Base-by-base conservation (phyloP, 2,329 filamentous ascomycete species). In the Kalmusia sp. region DNA sequence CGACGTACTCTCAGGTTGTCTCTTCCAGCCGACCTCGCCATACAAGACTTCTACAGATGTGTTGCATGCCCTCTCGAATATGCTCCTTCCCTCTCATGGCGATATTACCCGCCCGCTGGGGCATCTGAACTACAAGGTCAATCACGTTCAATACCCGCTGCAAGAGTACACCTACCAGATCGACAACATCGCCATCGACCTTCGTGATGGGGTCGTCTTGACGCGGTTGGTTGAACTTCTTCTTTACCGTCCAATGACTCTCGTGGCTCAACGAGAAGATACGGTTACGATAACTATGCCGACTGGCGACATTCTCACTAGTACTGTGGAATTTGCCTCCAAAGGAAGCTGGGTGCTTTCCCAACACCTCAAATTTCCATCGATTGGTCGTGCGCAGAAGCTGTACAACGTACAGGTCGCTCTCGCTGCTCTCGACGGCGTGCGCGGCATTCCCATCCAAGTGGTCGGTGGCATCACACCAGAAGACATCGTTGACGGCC, bases 401-500 rank as follows among this genome's bases (percentile, higher is more conserved):
- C 41, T 84, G 2, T 82, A 82, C 73, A 88, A 88, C 62, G 80
- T 85, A 0, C 80, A 84, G 55, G 69, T 87, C 21, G 83, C 83
- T 1, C 69, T 88, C 2, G 75, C 77, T 43, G 82, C 84, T 2
- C 70, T 88, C 11, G 65, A 70, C n/a, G 72, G 71, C 9, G 71
- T 80, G 6, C 69, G 67, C 9, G 77, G 78, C 2, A 70, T 79
- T 11, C 73, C 68, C 3, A 62, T 68, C 11, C 74, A 73, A 25
- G 68, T 81, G 11, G 66, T 78, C 5, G 68, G 72, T 19, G 74
- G 76, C 28, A 71, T 86, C 30, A 77, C 71, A 12, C 78, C 85
- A 0, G 80, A 83, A 33, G 83, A 88, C 49, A 81, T 88, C 40
- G 84, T 88, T 6, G 80, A 87, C 59, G 86, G 86, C 2, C 84